Evolutionary conservation across 345 rosid genomes (phyloP).

Genomic region (Lepidium sativum): DNA sequence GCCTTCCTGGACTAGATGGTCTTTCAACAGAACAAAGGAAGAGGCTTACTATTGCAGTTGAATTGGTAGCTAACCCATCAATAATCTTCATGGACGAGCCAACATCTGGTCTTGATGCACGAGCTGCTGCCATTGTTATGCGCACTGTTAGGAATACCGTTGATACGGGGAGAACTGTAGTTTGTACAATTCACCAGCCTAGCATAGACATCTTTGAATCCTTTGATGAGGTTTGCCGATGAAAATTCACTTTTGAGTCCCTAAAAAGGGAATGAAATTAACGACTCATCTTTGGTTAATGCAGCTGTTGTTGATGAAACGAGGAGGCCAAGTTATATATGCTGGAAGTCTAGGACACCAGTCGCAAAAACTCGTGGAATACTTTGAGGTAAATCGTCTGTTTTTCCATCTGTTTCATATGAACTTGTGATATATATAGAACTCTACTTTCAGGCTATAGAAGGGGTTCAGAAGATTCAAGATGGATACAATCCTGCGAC

Average conservation of each 20-base stretch:
- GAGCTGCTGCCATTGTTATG: constrained; percentile 97
- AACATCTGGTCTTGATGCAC: constrained; percentile 90
- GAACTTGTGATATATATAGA: background rate
- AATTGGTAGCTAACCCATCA: constrained; percentile 87
- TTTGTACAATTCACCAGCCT: constrained; percentile 96
- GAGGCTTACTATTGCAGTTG: constrained; percentile 92
- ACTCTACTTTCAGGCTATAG: constrained; percentile 41
- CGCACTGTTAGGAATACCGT: constrained; percentile 89
- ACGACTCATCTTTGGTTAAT: background rate
- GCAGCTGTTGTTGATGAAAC: constrained; percentile 81
- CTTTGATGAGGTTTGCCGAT: constrained; percentile 61
- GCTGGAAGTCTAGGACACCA: constrained; percentile 66
- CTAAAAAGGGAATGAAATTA: background rate
- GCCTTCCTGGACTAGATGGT: constrained; percentile 82
- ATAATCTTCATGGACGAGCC: constrained; percentile 97
- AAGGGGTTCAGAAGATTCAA: constrained; percentile 60
- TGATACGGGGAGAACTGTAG: constrained; percentile 94
- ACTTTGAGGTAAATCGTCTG: constrained; percentile 58
- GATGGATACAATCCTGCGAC: constrained; percentile 86
- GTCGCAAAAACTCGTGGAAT: constrained; percentile 77
- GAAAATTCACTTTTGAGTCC: background rate
- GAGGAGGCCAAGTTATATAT: constrained; percentile 91
- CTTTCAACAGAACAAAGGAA: constrained; percentile 91
- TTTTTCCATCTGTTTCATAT: background rate
- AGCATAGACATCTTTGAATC: constrained; percentile 90